Percentiles rank a stretch among this genome's conserved stretches.
phyloP scores from a whole-genome alignment of 2,329 filamentous ascomycete species.

The Helotiales sp. region DNA sequence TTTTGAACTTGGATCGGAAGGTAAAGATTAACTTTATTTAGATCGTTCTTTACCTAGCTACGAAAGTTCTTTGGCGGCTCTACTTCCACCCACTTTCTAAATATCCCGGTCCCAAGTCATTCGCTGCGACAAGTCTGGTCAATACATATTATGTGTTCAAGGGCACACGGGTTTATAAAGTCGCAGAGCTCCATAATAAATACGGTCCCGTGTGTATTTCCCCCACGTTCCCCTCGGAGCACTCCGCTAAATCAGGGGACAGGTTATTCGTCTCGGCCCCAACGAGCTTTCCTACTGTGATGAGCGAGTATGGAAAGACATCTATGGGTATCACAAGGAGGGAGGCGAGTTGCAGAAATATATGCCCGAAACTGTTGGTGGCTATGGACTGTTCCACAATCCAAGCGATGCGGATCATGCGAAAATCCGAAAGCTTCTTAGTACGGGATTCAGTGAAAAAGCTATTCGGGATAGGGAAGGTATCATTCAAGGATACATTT shows the following conservation, averaged over 20 bases:
- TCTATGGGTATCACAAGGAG: constrained; percentile 21
- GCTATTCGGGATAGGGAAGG: constrained; percentile 40
- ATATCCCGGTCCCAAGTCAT: constrained; percentile 36
- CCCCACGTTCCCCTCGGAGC: background rate
- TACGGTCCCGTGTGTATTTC: constrained; percentile 19
- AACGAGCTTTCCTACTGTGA: constrained; percentile 40
- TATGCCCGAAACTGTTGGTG: background rate
- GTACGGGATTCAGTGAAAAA: constrained; percentile 41
- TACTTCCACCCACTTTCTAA: constrained; percentile 36
- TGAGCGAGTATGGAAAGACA: constrained; percentile 40
- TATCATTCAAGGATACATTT: background rate
- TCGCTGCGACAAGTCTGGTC: constrained; percentile 30
- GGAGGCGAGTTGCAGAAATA: background rate
- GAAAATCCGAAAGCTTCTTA: constrained; percentile 37
- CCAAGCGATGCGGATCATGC: constrained; percentile 28
- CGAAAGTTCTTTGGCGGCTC: constrained; percentile 13
- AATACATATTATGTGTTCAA: constrained; percentile 6
- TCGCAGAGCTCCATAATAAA: constrained; percentile 29
- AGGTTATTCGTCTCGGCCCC: constrained; percentile 19
- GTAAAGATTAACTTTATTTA: background rate
- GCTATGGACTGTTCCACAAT: constrained; percentile 12
- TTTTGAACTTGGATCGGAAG: background rate
- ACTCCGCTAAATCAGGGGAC: constrained; percentile 7
- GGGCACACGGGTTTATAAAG: constrained; percentile 16
- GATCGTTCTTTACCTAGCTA: background rate